These are phyloP conservation scores for Aphanomyces stellatus DNA, from an alignment of 352 stramenopile species.

Conservation along the genomic window DNA sequence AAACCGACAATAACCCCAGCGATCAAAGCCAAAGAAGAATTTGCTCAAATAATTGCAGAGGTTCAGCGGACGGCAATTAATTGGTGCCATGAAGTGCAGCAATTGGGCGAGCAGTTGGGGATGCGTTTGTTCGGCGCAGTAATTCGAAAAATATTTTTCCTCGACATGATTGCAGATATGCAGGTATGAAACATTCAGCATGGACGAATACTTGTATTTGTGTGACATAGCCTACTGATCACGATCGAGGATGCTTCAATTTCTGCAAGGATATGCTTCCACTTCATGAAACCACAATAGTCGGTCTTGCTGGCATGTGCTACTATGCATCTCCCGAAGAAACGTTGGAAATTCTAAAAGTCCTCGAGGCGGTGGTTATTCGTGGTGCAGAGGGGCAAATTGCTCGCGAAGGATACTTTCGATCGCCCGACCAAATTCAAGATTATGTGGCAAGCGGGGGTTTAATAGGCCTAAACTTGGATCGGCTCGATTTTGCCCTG, in stretches of 20 bases:
- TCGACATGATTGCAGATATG: constrained; percentile 74
- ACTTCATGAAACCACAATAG: constrained; percentile 62
- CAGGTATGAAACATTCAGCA: constrained; percentile 23
- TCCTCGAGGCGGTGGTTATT: constrained; percentile 67
- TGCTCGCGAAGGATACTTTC: constrained; percentile 56
- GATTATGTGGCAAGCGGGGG: constrained; percentile 50
- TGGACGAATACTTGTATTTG: background rate
- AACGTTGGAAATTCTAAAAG: constrained; percentile 59
- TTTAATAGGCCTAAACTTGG: constrained; percentile 60
- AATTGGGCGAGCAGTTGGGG: constrained; percentile 62
- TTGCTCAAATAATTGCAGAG: constrained; percentile 64
- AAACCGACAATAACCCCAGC: constrained; percentile 47
- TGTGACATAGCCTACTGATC: constrained; percentile 64
- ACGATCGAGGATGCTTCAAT: constrained; percentile 77
- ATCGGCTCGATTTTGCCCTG: constrained; percentile 40
- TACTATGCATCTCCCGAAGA: constrained; percentile 50
- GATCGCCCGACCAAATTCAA: constrained; percentile 39
- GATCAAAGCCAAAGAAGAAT: constrained; percentile 68
- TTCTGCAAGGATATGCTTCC: constrained; percentile 78
- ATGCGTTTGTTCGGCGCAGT: constrained; percentile 71
- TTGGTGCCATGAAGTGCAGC: constrained; percentile 63
- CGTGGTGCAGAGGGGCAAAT: constrained; percentile 70
- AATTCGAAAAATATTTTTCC: constrained; percentile 74
- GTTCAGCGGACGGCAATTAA: constrained; percentile 64
- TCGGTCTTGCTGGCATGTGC: constrained; percentile 46